These are phyloP conservation scores for Globisporangium okanoganense DNA, from an alignment of 352 stramenopile genomes.

Conservation along the genomic window DNA sequence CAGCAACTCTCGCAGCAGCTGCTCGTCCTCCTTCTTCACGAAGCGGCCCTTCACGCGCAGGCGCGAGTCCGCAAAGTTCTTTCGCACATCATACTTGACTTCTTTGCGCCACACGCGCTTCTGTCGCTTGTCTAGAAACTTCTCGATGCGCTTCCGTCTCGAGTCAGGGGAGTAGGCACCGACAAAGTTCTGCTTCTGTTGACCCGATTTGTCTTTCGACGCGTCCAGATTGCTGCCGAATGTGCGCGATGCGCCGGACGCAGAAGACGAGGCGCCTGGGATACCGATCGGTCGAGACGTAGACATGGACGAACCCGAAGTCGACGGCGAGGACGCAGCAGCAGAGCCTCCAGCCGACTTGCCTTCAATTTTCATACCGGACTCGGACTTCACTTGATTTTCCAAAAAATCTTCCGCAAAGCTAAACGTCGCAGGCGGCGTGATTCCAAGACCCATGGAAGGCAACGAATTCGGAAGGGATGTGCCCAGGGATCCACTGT, in stretches of 20 bases:
- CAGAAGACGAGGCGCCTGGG: slow-evolving; percentile 42
- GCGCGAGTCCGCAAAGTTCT: slow-evolving; percentile 98
- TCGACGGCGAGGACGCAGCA: slow-evolving; percentile 15
- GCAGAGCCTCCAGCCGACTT: slow-evolving; percentile 18
- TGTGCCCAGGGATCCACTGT: slow-evolving; percentile 77
- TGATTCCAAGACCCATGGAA: slow-evolving; percentile 86
- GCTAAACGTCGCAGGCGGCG: slow-evolving; percentile 74
- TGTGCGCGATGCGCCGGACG: slow-evolving; percentile 23
- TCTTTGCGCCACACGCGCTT: slow-evolving; percentile 94
- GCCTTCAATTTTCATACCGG: slow-evolving; percentile 32
- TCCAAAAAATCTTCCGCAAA: slow-evolving; percentile 86
- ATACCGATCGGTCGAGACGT: slow-evolving; percentile 82
- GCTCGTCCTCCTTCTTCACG: slow-evolving; percentile 97
- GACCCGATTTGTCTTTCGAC: slow-evolving; percentile 43
- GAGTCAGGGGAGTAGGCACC: slow-evolving; percentile 95
- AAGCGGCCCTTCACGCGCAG: slow-evolving; percentile 96
- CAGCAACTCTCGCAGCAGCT: slow-evolving; percentile 80
- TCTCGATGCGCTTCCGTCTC: slow-evolving; percentile 89
- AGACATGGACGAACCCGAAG: slow-evolving; percentile 34
- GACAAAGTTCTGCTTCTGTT: slow-evolving; percentile 84
- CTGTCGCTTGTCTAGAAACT: slow-evolving; percentile 95
- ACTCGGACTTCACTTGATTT: slow-evolving; percentile 60
- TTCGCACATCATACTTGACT: slow-evolving; percentile 98
- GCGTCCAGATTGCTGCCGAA: slow-evolving; percentile 36
- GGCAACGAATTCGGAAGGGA: slow-evolving; percentile 82